Conservation (phyloP, 2,329 filamentous ascomycete species). For the Rosellinia necatrix region DNA sequence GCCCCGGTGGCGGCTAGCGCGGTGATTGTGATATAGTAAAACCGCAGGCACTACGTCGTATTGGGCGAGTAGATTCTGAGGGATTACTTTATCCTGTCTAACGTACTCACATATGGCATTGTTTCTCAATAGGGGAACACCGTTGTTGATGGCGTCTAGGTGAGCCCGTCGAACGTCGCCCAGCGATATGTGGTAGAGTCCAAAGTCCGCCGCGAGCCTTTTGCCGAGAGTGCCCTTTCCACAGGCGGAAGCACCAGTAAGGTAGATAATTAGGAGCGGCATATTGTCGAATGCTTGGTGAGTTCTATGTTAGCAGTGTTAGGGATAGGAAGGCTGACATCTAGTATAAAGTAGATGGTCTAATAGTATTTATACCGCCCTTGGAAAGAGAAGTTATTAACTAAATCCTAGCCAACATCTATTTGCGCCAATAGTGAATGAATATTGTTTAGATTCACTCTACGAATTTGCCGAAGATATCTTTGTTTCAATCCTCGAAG, state of each 20-base stretch:
- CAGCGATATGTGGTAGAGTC: constrained; percentile 23
- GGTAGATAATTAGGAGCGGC: constrained; percentile 22
- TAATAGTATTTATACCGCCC: too few relatives aligned
- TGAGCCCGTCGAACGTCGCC: constrained; percentile 3
- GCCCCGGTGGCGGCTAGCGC: not conserved
- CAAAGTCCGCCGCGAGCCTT: constrained; percentile 17
- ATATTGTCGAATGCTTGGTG: constrained; percentile 8
- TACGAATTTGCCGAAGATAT: too few relatives aligned
- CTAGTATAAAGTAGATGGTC: too few relatives aligned
- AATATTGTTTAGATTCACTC: too few relatives aligned
- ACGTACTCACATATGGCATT: not conserved
- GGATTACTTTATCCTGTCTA: not conserved
- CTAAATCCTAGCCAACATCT: too few relatives aligned
- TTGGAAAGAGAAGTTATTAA: too few relatives aligned
- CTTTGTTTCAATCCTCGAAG: too few relatives aligned
- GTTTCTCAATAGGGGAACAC: not conserved
- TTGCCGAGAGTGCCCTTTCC: constrained; percentile 23
- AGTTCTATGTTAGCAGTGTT: not conserved
- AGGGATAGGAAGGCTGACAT: too few relatives aligned
- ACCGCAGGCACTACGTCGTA: not conserved
- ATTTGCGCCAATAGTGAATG: too few relatives aligned
- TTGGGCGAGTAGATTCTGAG: not conserved
- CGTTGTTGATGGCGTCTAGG: not conserved
- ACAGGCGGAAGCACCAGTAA: constrained; percentile 18
- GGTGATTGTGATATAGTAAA: constrained; percentile 2